Percentiles rank a stretch among this genome's conserved stretches.
phyloP scores from a whole-genome alignment of 805 yeast species.

The Ogataea siamensis region DNA sequence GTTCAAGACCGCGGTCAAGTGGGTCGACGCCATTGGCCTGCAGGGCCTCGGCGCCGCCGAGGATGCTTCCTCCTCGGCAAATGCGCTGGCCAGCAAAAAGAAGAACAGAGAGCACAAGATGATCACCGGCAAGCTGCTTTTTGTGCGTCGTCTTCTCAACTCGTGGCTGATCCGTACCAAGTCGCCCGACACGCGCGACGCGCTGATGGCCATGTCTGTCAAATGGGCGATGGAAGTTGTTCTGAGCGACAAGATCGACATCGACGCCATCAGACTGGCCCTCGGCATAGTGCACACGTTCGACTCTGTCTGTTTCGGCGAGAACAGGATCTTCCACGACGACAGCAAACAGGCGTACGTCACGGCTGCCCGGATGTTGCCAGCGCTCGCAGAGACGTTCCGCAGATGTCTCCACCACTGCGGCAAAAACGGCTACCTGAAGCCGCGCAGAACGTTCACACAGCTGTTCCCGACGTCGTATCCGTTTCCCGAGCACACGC shows the following conservation, averaged over 20 bases:
- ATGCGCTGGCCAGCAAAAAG: constrained; percentile 33
- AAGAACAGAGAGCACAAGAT: constrained; percentile 54
- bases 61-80: constrained; percentile 25
- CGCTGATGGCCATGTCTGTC: constrained; percentile 46
- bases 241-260: constrained; percentile 44
- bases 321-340: constrained; percentile 25
- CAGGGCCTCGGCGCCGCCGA: constrained; percentile 51
- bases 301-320: constrained; percentile 33
- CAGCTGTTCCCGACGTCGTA: constrained; percentile 63
- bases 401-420: constrained; percentile 51
- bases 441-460: constrained; percentile 63
- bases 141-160: constrained; percentile 55
- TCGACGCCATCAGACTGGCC: constrained; percentile 64
- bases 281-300: constrained; percentile 55
- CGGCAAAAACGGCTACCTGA: constrained; percentile 40
- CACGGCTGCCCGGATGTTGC: constrained; percentile 50
- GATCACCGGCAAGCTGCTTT: constrained; percentile 54
- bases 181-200: constrained; percentile 28
- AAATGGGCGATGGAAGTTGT: constrained; percentile 60
- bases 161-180: constrained; percentile 35
- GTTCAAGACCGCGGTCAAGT: constrained; percentile 40
- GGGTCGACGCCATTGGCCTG: constrained; percentile 54
- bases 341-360: constrained; percentile 39
- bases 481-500: constrained; percentile 63
- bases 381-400: constrained; percentile 51